Conservation (phyloP, 1,139 yeast species). For the Geotrichum candidum region DNA sequence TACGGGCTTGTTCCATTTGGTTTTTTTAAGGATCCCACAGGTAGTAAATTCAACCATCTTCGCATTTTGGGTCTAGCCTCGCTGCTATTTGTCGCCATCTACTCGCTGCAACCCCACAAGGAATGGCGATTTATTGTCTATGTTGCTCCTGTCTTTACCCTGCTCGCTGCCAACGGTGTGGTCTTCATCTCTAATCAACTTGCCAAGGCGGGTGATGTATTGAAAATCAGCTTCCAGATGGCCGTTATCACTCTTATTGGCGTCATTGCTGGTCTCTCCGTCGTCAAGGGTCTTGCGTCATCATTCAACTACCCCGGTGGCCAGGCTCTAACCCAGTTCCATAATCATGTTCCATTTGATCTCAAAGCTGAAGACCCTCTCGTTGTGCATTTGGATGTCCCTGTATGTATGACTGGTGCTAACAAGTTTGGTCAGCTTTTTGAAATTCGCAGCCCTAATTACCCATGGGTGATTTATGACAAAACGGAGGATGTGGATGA, state of each 20-base stretch:
- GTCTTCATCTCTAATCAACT: conserved; percentile 27
- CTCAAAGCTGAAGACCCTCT: conserved; percentile 17
- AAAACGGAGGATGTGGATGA: conserved; percentile 54
- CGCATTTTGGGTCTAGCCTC: conserved; percentile 44
- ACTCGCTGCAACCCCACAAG: conserved; percentile 86
- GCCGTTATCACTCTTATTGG: conserved; percentile 32
- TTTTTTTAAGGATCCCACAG: conserved; percentile 25
- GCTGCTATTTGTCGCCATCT: conserved; percentile 47
- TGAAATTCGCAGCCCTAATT: conserved; percentile 18
- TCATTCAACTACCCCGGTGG: conserved; percentile 89
- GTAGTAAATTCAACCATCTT: conserved; percentile 32
- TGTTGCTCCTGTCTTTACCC: conserved; percentile 59
- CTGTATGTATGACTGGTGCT: conserved; percentile 85
- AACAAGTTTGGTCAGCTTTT: conserved; percentile 63
- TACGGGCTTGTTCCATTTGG: conserved; percentile 43
- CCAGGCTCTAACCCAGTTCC: conserved; percentile 53
- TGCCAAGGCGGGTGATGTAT: conserved; percentile 1
- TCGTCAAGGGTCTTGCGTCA: conserved; percentile 55
- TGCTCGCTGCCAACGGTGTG: conserved; percentile 62
- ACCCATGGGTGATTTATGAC: conserved; percentile 52
- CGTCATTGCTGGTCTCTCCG: conserved; percentile 41
- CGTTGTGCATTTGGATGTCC: conserved; percentile 65
- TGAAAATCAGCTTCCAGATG: conserved; percentile 15
- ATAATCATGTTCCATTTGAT: conserved; percentile 37
- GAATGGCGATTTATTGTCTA: conserved; percentile 91